Evolutionary conservation across 495 filamentous ascomycete species (phyloP).

Genomic region (Aspergillus leporis): DNA sequence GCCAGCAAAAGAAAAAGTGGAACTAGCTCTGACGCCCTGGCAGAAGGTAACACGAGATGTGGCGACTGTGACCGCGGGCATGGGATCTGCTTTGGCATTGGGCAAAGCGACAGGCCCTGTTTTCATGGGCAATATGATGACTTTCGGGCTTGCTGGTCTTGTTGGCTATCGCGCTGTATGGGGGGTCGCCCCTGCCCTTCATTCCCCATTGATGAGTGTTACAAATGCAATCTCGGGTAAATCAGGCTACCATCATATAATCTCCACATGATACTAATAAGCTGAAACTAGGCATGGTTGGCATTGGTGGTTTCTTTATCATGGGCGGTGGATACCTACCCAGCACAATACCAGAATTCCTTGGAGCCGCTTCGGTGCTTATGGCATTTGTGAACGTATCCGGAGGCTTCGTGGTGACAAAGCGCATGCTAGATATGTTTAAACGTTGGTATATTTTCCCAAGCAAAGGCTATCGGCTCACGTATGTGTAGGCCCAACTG

Average conservation of each 20-base stretch:
- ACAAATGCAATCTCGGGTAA: conserved; percentile 80
- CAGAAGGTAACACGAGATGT: conserved; percentile 74
- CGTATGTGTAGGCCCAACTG: conserved; percentile 56
- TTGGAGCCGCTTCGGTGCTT: conserved; percentile 76
- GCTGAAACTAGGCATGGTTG: conserved; percentile 62
- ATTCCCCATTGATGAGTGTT: conserved; percentile 82
- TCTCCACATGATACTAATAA: neutral
- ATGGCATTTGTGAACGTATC: conserved; percentile 81
- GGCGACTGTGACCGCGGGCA: conserved; percentile 64
- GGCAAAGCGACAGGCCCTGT: conserved; percentile 75
- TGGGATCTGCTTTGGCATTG: conserved; percentile 69
- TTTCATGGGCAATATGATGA: conserved; percentile 82
- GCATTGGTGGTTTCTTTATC: conserved; percentile 78
- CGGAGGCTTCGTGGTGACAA: conserved; percentile 81
- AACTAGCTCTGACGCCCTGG: conserved; percentile 70
- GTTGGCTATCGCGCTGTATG: conserved; percentile 82
- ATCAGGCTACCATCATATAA: neutral
- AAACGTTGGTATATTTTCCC: conserved; percentile 49
- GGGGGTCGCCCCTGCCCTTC: conserved; percentile 73
- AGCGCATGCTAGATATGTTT: conserved; percentile 93
- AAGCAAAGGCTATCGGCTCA: conserved; percentile 18
- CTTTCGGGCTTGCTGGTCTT: conserved; percentile 73
- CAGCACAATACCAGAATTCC: conserved; percentile 69
- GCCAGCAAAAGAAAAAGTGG: conserved; percentile 52
- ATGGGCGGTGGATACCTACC: conserved; percentile 74